Percentiles rank a stretch among this genome's conserved stretches.
These are phyloP conservation scores for Aspergillus niger DNA, from an alignment of 2,329 filamentous ascomycete species.

Conservation along the genomic window DNA sequence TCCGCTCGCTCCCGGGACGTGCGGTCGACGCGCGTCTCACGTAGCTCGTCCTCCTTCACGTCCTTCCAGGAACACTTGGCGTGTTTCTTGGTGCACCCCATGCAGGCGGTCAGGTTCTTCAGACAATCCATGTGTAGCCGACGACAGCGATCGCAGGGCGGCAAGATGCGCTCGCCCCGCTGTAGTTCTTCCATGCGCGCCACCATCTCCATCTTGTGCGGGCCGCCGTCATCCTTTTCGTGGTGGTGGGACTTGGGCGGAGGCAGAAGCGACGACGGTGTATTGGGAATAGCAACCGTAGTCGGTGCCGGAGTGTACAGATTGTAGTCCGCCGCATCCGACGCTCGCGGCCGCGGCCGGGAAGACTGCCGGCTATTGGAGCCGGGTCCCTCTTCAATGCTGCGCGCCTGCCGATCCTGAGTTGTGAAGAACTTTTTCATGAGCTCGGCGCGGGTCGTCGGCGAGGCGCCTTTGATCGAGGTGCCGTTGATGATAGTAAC, in stretches of 20 bases:
- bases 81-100: slow-evolving; percentile 87
- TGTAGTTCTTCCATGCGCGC: slow-evolving; percentile 73
- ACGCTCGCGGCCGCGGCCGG: slow-evolving; percentile 34
- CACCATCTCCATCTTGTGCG: slow-evolving; percentile 67
- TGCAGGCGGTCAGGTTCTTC: slow-evolving; percentile 83
- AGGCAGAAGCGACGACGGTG: slow-evolving; percentile 55
- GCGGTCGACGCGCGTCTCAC: slow-evolving; percentile 27
- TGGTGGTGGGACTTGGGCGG: slow-evolving; percentile 47
- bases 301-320: slow-evolving; percentile 46
- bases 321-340: slow-evolving; percentile 40
- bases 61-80: slow-evolving; percentile 85
- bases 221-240: slow-evolving; percentile 60
- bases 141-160: slow-evolving; percentile 81
- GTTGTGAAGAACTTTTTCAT: slow-evolving; percentile 65
- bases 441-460: slow-evolving; percentile 60
- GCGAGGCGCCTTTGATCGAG: slow-evolving; percentile 56
- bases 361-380: slow-evolving; percentile 32
- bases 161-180: slow-evolving; percentile 73
- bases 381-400: slow-evolving; percentile 34
- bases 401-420: slow-evolving; percentile 54
- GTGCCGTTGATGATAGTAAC: slow-evolving; percentile 52
- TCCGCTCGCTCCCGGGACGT: slow-evolving; percentile 19
- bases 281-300: slow-evolving; percentile 58
- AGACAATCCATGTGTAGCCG: slow-evolving; percentile 78
- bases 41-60: slow-evolving; percentile 71